Conservation (phyloP, 306 rosid genomes). For the Amphicarpaea edgeworthii region DNA sequence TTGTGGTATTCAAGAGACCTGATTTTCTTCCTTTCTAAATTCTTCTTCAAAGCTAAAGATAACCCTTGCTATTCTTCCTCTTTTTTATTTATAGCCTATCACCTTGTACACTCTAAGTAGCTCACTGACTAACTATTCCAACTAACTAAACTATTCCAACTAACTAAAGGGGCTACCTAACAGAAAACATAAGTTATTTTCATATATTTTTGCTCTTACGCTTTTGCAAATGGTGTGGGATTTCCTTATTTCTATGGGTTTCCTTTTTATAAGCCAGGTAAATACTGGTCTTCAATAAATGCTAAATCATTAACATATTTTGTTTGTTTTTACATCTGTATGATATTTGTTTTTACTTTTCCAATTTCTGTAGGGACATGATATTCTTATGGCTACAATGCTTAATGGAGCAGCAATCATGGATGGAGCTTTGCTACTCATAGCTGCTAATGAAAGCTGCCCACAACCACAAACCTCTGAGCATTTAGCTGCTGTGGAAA, state of each 20-base stretch:
- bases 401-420: conserved; percentile 98
- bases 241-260: conserved; percentile 23
- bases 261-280: neutral
- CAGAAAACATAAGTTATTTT: neutral
- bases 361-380: conserved; percentile 73
- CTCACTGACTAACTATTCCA: neutral
- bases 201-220: neutral
- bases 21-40: neutral
- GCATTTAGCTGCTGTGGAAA: conserved; percentile 98
- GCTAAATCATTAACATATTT: conserved; percentile 7
- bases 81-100: neutral
- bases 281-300: conserved; percentile 6
- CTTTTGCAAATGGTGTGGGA: neutral
- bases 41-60: neutral
- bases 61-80: no score
- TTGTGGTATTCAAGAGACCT: no score
- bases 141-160: no score
- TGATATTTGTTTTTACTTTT: conserved; percentile 17
- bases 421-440: conserved; percentile 96
- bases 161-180: conserved; percentile 10
- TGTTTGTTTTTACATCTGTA: conserved; percentile 4
- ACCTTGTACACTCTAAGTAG: neutral
- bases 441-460: conserved; percentile 98
- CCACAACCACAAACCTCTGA: conserved; percentile 99
- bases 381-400: conserved; percentile 99